These are phyloP conservation scores for Blastobotrys serpentis DNA, from an alignment of 1,139 yeast genomes.

Conservation along the genomic window DNA sequence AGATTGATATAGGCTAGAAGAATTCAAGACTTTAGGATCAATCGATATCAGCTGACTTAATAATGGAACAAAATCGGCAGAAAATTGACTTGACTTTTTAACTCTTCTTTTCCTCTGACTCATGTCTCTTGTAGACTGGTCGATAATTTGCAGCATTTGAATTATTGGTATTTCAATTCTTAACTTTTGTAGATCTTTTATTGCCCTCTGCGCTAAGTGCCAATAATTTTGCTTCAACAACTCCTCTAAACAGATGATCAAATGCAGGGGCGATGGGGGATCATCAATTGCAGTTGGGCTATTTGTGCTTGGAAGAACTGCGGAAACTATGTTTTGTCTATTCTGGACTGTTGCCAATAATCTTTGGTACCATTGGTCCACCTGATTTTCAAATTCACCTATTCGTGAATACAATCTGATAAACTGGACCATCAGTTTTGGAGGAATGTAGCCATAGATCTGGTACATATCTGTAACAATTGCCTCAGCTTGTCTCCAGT, in stretches of 20 bases:
- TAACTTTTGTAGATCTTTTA: constrained; percentile 22
- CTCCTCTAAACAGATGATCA: constrained; percentile 16
- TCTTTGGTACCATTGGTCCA: constrained; percentile 26
- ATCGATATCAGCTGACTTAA: constrained; percentile 22
- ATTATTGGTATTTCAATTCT: constrained; percentile 24
- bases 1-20: constrained; percentile 28
- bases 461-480: constrained; percentile 25
- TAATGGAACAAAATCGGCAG: constrained; percentile 19
- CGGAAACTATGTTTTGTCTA: constrained; percentile 22
- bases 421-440: constrained; percentile 28
- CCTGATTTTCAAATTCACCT: constrained; percentile 11
- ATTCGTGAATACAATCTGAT: constrained; percentile 25
- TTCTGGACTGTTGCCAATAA: constrained; percentile 14
- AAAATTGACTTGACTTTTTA: neutral
- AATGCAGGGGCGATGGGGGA: constrained; percentile 14
- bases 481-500: constrained; percentile 27
- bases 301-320: constrained; percentile 21
- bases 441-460: constrained; percentile 27
- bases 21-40: constrained; percentile 29
- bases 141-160: constrained; percentile 23
- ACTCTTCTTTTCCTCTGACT: constrained; percentile 5
- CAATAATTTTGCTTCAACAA: constrained; percentile 22
- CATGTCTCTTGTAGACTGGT: constrained; percentile 16
- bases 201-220: constrained; percentile 19
- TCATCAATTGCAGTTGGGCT: constrained; percentile 20